These are phyloP conservation scores for Trichoderma semiorbis DNA, from an alignment of 2,329 filamentous ascomycete genomes.

Conservation along the genomic window DNA sequence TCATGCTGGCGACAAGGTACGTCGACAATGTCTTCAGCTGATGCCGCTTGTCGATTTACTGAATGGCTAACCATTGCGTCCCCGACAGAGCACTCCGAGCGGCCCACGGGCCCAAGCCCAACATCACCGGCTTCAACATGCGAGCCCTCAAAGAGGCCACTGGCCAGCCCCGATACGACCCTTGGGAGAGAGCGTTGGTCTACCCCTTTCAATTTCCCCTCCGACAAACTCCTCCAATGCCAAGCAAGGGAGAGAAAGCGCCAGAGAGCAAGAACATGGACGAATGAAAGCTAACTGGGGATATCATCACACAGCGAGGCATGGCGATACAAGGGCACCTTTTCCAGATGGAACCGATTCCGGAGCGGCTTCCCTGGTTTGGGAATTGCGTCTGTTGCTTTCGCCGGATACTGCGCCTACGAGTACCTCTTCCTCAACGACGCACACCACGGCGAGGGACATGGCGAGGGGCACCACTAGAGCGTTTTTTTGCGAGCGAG, in stretches of 20 bases:
- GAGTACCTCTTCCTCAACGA: conserved; percentile 84
- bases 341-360: conserved; percentile 87
- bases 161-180: conserved; percentile 60
- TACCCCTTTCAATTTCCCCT: background rate
- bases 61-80: conserved; percentile 5
- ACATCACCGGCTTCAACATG: conserved; percentile 91
- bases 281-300: background rate
- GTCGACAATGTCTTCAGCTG: background rate
- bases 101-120: conserved; percentile 56
- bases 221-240: background rate
- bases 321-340: conserved; percentile 89
- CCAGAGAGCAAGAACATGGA: background rate
- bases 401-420: conserved; percentile 82
- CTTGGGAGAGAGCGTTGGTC: conserved; percentile 63
- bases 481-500: conserved; percentile 6
- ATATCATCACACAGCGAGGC: conserved; percentile 64
- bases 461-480: conserved; percentile 60
- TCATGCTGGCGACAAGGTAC: conserved; percentile 41
- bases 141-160: conserved; percentile 72
- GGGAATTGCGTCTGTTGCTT: conserved; percentile 88
- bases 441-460: conserved; percentile 51
- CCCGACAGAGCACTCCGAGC: conserved; percentile 46
- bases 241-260: background rate
- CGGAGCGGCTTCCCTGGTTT: conserved; percentile 82
- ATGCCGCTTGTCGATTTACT: background rate